Conservation (phyloP, 2,329 filamentous ascomycete genomes). For the Dendryphion nanum region DNA sequence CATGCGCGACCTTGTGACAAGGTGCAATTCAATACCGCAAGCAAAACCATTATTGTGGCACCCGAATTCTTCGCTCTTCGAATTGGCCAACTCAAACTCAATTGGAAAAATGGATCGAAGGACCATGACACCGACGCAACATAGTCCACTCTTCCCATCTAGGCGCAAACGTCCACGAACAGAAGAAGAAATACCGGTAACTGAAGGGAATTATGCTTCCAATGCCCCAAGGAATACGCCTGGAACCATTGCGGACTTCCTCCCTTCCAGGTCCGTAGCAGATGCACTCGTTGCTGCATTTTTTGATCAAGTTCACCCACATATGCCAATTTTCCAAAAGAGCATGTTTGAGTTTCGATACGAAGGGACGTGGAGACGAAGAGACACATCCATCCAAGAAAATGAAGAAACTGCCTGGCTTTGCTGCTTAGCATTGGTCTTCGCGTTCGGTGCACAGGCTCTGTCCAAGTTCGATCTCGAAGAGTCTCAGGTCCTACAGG, state of each 20-base stretch:
- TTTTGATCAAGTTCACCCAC: slow-evolving; percentile 41
- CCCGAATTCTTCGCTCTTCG: slow-evolving; percentile 1
- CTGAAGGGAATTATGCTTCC: background rate
- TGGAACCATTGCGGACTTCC: slow-evolving; percentile 14
- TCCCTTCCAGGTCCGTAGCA: slow-evolving; percentile 38
- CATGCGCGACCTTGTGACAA: slow-evolving; percentile 17
- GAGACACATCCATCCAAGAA: slow-evolving; percentile 16
- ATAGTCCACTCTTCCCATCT: background rate
- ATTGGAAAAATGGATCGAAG: too few species aligned
- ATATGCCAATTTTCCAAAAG: slow-evolving; percentile 42
- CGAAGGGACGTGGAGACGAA: slow-evolving; percentile 38
- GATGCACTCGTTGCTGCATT: slow-evolving; percentile 42
- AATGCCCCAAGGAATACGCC: background rate
- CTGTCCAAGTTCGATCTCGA: slow-evolving; percentile 31
- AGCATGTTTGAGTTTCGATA: slow-evolving; percentile 41
- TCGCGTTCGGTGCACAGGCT: slow-evolving; percentile 43
- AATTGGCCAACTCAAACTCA: too few species aligned
- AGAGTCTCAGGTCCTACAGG: slow-evolving; percentile 15
- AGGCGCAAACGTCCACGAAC: background rate
- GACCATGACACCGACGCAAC: too few species aligned
- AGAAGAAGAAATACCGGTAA: background rate
- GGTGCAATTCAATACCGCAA: slow-evolving; percentile 18
- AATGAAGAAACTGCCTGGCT: slow-evolving; percentile 44
- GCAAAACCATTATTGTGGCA: slow-evolving; percentile 7
- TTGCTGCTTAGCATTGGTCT: slow-evolving; percentile 42